These are phyloP conservation scores for Echites panduratus DNA, from an alignment of 257 asterid genomes.

Conservation along the genomic window DNA sequence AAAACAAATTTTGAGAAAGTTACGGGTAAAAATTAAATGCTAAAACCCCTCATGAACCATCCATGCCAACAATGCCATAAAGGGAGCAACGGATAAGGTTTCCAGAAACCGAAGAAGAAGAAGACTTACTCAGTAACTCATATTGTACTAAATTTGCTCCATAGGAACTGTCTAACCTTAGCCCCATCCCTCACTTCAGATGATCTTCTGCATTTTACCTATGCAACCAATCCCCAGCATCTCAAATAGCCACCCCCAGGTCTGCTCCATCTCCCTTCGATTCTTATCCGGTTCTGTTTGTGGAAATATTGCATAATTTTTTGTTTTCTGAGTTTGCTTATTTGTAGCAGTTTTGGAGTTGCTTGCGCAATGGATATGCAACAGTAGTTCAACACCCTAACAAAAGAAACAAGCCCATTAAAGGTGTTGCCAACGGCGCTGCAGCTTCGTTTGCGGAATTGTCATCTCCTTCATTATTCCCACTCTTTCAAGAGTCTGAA, in stretches of 20 bases:
- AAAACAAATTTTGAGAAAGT: no score
- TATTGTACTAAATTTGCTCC: not conserved
- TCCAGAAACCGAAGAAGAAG: not conserved
- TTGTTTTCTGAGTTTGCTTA: slow-evolving; percentile 9
- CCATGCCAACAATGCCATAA: no score
- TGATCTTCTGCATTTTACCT: slow-evolving; percentile 6
- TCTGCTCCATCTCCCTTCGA: not conserved
- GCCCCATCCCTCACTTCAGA: not conserved
- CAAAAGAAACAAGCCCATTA: slow-evolving; percentile 25
- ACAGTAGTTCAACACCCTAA: slow-evolving; percentile 23
- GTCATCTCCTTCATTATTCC: slow-evolving; percentile 36
- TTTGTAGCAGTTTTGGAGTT: slow-evolving; percentile 27
- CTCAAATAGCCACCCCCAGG: slow-evolving; percentile 5
- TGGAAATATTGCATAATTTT: not conserved
- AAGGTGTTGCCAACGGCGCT: slow-evolving; percentile 26
- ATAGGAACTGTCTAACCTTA: not conserved
- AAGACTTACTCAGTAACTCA: not conserved
- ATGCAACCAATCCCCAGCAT: slow-evolving; percentile 4
- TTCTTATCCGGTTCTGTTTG: not conserved
- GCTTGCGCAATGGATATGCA: slow-evolving; percentile 14
- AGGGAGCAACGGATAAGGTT: not conserved
- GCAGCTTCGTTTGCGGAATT: slow-evolving; percentile 19
- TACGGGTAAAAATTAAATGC: no score
- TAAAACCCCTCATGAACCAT: no score
- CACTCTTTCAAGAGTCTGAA: slow-evolving; percentile 47